Conservation (phyloP, 371 early-diverging fungal genomes). For the Coemansia sp. region DNA sequence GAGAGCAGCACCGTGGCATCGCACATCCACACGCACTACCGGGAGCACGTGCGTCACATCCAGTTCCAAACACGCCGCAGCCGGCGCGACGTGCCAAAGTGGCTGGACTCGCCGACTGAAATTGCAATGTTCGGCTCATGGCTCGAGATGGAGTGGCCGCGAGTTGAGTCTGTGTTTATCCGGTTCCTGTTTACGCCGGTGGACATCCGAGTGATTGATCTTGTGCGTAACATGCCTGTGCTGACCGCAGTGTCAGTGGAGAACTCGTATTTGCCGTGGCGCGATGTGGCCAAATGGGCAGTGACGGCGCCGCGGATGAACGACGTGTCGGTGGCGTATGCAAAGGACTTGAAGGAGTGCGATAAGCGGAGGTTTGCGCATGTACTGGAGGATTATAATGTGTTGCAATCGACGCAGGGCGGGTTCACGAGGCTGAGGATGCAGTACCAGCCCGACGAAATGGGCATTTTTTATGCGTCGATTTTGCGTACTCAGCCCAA, state of each 20-base stretch:
- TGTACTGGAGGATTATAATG: conserved; percentile 47
- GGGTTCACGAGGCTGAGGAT: conserved; percentile 41
- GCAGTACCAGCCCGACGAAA: conserved; percentile 51
- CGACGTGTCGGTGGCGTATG: conserved; percentile 45
- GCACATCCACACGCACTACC: conserved; percentile 37
- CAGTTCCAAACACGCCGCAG: conserved; percentile 38
- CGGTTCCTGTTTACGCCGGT: conserved; percentile 47
- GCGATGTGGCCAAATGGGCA: conserved; percentile 50
- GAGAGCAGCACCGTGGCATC: conserved; percentile 29
- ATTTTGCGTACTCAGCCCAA: conserved; percentile 42
- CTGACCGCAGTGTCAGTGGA: conserved; percentile 31
- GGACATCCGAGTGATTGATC: conserved; percentile 43
- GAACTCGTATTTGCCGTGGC: conserved; percentile 51
- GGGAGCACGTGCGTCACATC: conserved; percentile 42
- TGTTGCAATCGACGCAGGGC: conserved; percentile 38
- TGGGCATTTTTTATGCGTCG: conserved; percentile 49
- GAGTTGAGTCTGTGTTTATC: conserved; percentile 35
- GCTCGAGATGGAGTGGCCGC: conserved; percentile 49
- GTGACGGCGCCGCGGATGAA: conserved; percentile 22
- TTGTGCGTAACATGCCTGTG: conserved; percentile 39
- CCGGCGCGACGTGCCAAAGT: conserved; percentile 39
- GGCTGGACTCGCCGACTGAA: conserved; percentile 50
- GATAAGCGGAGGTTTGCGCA: conserved; percentile 45
- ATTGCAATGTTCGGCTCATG: conserved; percentile 47
- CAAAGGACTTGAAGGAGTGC: conserved; percentile 32